Conservation (phyloP, 2,329 filamentous ascomycete species). For the Apiospora marii region DNA sequence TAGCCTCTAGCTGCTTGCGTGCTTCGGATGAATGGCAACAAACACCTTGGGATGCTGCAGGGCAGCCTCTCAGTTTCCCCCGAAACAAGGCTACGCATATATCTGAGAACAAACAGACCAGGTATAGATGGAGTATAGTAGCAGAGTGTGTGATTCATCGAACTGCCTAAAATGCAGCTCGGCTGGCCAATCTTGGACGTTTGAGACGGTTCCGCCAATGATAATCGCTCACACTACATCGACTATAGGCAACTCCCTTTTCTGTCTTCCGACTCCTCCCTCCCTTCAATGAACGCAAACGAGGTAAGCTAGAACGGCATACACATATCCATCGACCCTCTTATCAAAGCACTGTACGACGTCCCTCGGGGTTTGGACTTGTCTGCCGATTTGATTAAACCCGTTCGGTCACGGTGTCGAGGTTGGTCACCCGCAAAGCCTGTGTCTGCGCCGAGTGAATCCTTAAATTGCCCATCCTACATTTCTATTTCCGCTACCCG, state of each 20-base stretch:
- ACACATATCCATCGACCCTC: background rate
- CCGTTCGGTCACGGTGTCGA: conserved; percentile 9
- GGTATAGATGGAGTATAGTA: background rate
- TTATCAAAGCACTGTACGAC: background rate
- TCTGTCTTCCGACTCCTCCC: background rate
- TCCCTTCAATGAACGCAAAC: background rate
- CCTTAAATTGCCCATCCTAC: conserved; percentile 2
- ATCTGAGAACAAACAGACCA: background rate
- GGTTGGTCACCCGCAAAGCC: conserved; percentile 2
- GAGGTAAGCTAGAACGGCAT: background rate
- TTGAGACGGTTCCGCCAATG: conserved; percentile 5
- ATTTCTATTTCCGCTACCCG: background rate
- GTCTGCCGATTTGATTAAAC: conserved; percentile 9
- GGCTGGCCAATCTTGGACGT: conserved; percentile 11
- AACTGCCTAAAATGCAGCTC: background rate
- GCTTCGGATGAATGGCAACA: background rate
- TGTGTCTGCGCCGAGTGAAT: conserved; percentile 19
- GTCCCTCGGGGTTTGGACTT: background rate
- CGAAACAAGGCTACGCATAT: background rate
- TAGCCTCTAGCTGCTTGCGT: background rate
- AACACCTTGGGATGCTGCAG: background rate
- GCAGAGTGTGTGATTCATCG: conserved; percentile 4
- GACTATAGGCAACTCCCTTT: conserved; percentile 20
- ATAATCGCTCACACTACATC: background rate
- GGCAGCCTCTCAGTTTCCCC: background rate